phyloP scores from a whole-genome alignment of 331 rosid genomes.

The Phaseolus coccineus region DNA sequence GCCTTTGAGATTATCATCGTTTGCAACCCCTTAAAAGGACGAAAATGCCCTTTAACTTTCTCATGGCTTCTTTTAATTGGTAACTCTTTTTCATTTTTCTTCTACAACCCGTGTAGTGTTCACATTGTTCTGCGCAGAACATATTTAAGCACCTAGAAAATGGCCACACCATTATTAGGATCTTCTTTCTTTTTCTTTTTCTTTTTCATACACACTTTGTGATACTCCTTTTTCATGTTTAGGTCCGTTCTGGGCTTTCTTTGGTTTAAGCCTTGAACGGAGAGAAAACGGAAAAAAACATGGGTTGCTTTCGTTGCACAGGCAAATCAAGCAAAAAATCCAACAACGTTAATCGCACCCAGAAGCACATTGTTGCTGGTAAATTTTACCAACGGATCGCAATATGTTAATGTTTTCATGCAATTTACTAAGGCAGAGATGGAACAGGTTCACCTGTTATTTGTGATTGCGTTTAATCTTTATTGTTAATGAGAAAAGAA shows the following conservation, averaged over 20 bases:
- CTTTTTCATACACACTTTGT: slow-evolving; percentile 22
- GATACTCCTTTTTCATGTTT: slow-evolving; percentile 38
- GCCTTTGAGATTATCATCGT: neutral
- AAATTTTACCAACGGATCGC: slow-evolving; percentile 29
- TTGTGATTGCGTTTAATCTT: slow-evolving; percentile 15
- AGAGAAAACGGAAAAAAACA: slow-evolving; percentile 21
- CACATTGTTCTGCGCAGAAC: slow-evolving; percentile 37
- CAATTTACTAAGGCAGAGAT: slow-evolving; percentile 5
- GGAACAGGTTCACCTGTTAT: slow-evolving; percentile 14
- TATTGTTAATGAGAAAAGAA: neutral
- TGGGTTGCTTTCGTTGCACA: slow-evolving; percentile 80
- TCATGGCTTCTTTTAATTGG: slow-evolving; percentile 43
- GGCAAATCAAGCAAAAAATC: slow-evolving; percentile 56
- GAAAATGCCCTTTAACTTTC: neutral
- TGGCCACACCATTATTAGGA: slow-evolving; percentile 1
- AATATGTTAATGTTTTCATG: slow-evolving; percentile 3
- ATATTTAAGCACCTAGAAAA: slow-evolving; percentile 32
- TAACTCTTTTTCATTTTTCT: neutral
- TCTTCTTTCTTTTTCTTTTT: slow-evolving; percentile 24
- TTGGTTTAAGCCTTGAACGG: slow-evolving; percentile 36
- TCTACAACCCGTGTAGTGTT: neutral
- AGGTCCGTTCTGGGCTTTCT: slow-evolving; percentile 41
- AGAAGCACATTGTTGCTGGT: slow-evolving; percentile 54
- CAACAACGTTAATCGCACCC: slow-evolving; percentile 14
- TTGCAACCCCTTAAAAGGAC: slow-evolving; percentile 25